Conservation (phyloP, 2,329 filamentous ascomycete species). For the Hypomyces perniciosus region DNA sequence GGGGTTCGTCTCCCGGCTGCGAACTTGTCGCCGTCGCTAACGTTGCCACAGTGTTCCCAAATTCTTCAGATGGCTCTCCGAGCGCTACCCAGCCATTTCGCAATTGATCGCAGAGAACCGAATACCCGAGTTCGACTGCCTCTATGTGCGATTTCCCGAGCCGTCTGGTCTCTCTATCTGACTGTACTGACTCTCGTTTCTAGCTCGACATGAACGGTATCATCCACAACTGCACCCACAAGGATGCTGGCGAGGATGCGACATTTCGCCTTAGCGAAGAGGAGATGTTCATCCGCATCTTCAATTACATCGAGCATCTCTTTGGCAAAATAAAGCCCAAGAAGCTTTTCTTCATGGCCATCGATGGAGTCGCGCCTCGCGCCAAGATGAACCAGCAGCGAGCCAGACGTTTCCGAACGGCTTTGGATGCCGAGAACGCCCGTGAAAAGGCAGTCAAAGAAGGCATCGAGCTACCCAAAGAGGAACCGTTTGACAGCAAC, state of each 20-base stretch:
- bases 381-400: conserved; percentile 99
- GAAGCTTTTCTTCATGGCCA: conserved; percentile 98
- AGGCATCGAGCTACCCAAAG: conserved; percentile 88
- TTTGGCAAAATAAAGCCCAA: conserved; percentile 99
- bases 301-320: conserved; percentile 98
- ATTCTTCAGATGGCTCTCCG: conserved; percentile 98
- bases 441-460: conserved; percentile 87
- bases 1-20: conserved; percentile 21
- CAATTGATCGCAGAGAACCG: conserved; percentile 98
- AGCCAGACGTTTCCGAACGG: conserved; percentile 88
- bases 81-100: conserved; percentile 97
- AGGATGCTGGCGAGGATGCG: conserved; percentile 78
- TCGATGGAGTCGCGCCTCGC: conserved; percentile 93
- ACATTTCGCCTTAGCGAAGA: conserved; percentile 93
- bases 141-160: conserved; percentile 58
- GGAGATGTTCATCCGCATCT: conserved; percentile 99
- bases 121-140: conserved; percentile 96
- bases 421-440: conserved; percentile 81
- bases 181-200: conserved; percentile 19
- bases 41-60: conserved; percentile 58
- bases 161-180: conserved; percentile 13
- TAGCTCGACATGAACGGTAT: conserved; percentile 97
- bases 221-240: conserved; percentile 99
- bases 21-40: conserved; percentile 6
- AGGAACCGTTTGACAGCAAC: conserved; percentile 96